A percentile compares a stretch with the other conserved stretches of the same genome.
These are phyloP conservation scores for Aspergillus calidoustus DNA, from an alignment of 2,329 filamentous ascomycete species.

Conservation along the genomic window DNA sequence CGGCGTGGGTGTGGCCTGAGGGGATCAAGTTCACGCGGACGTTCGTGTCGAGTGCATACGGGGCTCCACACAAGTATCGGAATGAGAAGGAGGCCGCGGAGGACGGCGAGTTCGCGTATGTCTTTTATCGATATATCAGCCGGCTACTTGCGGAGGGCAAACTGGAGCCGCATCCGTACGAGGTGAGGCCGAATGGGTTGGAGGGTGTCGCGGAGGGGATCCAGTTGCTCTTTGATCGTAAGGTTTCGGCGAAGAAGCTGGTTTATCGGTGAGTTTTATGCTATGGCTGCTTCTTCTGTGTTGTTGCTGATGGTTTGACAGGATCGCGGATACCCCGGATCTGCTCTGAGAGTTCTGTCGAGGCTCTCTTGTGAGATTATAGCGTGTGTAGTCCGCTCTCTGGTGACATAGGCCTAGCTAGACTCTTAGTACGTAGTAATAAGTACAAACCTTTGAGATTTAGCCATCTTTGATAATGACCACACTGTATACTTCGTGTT, in stretches of 20 bases:
- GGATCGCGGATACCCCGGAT: background rate
- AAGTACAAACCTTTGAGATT: no score
- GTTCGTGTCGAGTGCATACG: background rate
- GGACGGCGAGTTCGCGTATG: background rate
- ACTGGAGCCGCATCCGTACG: background rate
- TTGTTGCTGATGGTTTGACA: background rate
- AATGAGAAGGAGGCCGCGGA: background rate
- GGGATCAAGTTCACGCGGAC: background rate
- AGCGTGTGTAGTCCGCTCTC: no score
- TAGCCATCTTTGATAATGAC: no score
- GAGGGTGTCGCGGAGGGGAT: background rate
- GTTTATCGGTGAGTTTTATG: no score
- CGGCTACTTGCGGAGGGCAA: background rate
- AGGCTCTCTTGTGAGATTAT: background rate
- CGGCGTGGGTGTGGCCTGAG: background rate
- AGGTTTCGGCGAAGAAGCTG: background rate
- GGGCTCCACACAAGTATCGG: background rate
- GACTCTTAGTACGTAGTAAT: no score
- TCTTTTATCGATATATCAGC: background rate
- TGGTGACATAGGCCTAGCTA: no score
- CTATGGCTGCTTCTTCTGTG: no score
- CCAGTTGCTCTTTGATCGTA: background rate
- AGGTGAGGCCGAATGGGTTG: background rate
- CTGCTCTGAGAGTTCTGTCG: background rate
- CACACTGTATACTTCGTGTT: no score